phyloP scores from a whole-genome alignment of 257 asterid species.

The Forsythia viridissima region DNA sequence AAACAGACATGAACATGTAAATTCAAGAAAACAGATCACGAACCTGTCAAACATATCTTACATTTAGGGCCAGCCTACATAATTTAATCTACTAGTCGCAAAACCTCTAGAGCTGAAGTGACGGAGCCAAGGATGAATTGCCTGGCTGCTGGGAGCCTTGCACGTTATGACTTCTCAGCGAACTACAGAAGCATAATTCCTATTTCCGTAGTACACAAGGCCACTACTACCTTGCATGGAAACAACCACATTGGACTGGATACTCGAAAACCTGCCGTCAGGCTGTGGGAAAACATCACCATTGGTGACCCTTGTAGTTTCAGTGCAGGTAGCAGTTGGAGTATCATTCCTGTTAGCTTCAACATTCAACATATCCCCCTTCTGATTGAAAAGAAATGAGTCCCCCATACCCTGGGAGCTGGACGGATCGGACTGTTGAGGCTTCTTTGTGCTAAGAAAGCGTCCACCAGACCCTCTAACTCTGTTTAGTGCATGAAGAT shows the following conservation, averaged over 20 bases:
- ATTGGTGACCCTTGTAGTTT: constrained; percentile 20
- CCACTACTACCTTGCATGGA: constrained; percentile 49
- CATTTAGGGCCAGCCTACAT: background rate
- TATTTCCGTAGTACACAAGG: constrained; percentile 39
- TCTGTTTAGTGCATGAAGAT: constrained; percentile 84
- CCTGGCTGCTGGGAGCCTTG: constrained; percentile 42
- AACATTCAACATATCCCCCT: constrained; percentile 12
- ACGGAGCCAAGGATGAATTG: constrained; percentile 99
- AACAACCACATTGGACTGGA: constrained; percentile 35
- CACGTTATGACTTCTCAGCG: constrained; percentile 45
- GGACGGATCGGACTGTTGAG: constrained; percentile 37
- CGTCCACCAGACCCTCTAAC: constrained; percentile 92
- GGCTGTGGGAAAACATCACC: constrained; percentile 38
- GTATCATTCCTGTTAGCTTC: constrained; percentile 23
- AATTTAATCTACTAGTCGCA: background rate
- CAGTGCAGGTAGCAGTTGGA: constrained; percentile 22
- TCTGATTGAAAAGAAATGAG: constrained; percentile 26
- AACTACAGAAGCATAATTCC: constrained; percentile 55
- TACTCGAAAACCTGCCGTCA: constrained; percentile 32
- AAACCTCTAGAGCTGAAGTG: constrained; percentile 21
- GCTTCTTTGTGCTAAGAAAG: constrained; percentile 74
- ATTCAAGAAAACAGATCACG: background rate
- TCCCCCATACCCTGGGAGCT: constrained; percentile 29
- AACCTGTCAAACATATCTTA: background rate
- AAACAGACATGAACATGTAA: background rate